Percentiles rank a stretch among this genome's conserved stretches.
These are phyloP conservation scores for Striga hermonthica DNA, from an alignment of 305 asterid genomes.

Conservation along the genomic window DNA sequence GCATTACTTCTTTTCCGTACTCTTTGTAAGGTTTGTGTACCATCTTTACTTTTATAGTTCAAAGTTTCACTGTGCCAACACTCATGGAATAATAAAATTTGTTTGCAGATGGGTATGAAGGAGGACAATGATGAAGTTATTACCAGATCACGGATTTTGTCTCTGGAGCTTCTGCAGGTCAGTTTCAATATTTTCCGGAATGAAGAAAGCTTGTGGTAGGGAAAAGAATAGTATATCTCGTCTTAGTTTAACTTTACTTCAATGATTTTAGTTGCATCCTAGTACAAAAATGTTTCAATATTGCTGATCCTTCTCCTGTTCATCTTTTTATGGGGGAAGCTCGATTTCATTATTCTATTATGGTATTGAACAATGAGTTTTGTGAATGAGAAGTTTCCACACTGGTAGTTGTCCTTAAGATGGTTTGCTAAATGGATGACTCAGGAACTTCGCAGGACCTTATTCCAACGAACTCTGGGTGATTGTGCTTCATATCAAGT, in stretches of 20 bases:
- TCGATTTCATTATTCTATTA: slow-evolving; percentile 16
- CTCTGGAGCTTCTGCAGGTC: slow-evolving; percentile 99
- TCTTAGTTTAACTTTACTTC: slow-evolving; percentile 19
- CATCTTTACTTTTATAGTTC: slow-evolving; percentile 30
- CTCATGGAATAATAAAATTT: slow-evolving; percentile 33
- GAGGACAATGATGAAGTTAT: slow-evolving; percentile 95
- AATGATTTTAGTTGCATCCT: slow-evolving; percentile 15
- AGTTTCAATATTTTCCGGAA: slow-evolving; percentile 32
- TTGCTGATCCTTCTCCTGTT: slow-evolving; percentile 1
- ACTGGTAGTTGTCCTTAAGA: slow-evolving; percentile 19
- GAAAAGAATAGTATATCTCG: slow-evolving; percentile 17
- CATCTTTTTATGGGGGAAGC: background rate
- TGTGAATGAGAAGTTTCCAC: background rate
- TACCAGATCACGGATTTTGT: slow-evolving; percentile 83
- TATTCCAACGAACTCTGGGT: background rate
- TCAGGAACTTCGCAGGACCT: slow-evolving; percentile 5
- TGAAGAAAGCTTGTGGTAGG: slow-evolving; percentile 26
- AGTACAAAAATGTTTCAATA: slow-evolving; percentile 12
- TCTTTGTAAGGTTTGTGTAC: slow-evolving; percentile 89
- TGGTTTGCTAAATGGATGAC: slow-evolving; percentile 6
- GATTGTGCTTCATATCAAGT: background rate
- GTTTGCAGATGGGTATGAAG: slow-evolving; percentile 97
- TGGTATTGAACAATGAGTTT: slow-evolving; percentile 8
- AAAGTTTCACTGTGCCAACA: slow-evolving; percentile 31
- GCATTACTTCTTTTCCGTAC: slow-evolving; percentile 96